phyloP scores from a whole-genome alignment of 2,329 filamentous ascomycete genomes.

The Penicillium corylophilum region DNA sequence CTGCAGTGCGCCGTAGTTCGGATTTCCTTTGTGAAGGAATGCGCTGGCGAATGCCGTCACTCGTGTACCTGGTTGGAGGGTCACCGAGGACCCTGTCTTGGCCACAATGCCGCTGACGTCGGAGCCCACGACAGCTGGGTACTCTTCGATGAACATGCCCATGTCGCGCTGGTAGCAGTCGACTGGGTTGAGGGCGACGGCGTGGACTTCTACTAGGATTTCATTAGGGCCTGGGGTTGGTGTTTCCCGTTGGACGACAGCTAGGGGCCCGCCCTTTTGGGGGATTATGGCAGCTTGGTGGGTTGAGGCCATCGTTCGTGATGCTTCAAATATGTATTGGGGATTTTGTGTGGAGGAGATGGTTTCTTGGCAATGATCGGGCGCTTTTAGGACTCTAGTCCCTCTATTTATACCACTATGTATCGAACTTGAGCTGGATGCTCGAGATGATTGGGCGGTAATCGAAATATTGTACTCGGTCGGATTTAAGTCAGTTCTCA shows the following conservation, averaged over 20 bases:
- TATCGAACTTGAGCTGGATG: not conserved
- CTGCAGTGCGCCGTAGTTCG: conserved; percentile 19
- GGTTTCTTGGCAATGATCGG: not conserved
- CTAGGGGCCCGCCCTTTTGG: conserved; percentile 11
- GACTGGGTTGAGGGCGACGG: conserved; percentile 16
- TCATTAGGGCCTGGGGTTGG: conserved; percentile 31
- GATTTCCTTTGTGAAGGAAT: conserved; percentile 23
- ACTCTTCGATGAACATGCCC: conserved; percentile 6
- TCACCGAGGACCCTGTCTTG: not conserved
- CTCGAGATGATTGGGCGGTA: not conserved
- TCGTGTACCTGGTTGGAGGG: not conserved
- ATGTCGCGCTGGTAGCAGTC: conserved; percentile 10
- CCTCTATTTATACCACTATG: not conserved
- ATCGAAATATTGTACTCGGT: not conserved
- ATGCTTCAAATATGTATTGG: not conserved
- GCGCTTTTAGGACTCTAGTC: not conserved
- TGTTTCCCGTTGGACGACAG: conserved; percentile 19
- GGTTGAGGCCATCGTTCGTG: not conserved
- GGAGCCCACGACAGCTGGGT: conserved; percentile 25
- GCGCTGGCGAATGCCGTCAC: conserved; percentile 9
- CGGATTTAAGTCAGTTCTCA: not conserved
- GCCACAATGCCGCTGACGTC: conserved; percentile 32
- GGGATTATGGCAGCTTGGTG: conserved; percentile 18
- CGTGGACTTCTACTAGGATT: conserved; percentile 11
- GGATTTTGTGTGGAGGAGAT: not conserved